Base-by-base conservation (phyloP, 225 moss, liverwort and hornwort species). In the Bryoerythrophyllum caledonicum region DNA sequence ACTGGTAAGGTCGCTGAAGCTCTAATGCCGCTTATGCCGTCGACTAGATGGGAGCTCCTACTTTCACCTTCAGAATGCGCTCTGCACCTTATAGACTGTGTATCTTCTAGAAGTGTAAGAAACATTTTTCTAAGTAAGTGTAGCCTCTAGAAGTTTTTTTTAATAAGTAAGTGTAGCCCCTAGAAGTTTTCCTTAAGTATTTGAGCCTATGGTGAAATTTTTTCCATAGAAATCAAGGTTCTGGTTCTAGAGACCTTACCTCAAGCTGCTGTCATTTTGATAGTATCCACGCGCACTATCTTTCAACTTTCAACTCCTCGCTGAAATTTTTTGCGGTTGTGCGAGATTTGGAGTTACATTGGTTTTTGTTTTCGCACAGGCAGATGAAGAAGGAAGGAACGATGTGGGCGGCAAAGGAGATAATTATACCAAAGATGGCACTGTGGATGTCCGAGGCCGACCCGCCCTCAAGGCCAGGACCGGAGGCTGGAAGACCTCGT, bases 401-500 rank as follows among this genome's bases (percentile, higher is more conserved):
- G 32, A 73, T 69, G 65, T 55, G 59, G 74, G 56, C 77, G 73
- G 60, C 43, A n/a, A 66, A 44, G 68, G n/a, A 38, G 65, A 73
- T 34, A 77, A 82, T 16, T 84, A 52, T 28, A 87, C 84, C 32
- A 69, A 80, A 43, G 92, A 90, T 85, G 85, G 89, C 37, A 90
- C 89, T 2, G 32, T 89, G 80, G 90, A 93, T 79, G 87, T 78
- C 78, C 71, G 79, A 55, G 92, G 92, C 48, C 75, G 63, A 24
- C 85, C 76, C 9, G 92, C 90, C 30, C 63, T 23, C 44, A 89
- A 82, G 67, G 41, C 68, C 25, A 75, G 62, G 38, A 85, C 87
- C 2, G 89, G 90, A 27, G 77, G 88, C 12, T 87, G 85, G 90
- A 85, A 61, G 58, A 75, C 89, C 15, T 88, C 92, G 21, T 82